These are phyloP conservation scores for Pleurotus pulmonarius DNA, from an alignment of 768 basidiomycete species.

Conservation along the genomic window DNA sequence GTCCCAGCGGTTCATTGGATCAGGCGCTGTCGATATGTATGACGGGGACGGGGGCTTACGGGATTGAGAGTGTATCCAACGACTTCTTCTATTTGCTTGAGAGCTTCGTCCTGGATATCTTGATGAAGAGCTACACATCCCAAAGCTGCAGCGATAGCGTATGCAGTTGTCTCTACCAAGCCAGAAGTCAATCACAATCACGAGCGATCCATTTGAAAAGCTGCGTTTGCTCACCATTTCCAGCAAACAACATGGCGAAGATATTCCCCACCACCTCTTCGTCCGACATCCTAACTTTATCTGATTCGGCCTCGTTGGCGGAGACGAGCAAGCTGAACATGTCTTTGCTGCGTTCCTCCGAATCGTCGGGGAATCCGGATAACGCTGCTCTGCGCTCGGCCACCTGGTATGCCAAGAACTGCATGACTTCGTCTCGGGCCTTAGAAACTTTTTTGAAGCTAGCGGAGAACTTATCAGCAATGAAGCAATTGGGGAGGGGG, in stretches of 20 bases:
- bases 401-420: slow-evolving; percentile 36
- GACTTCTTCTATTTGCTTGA: slow-evolving; percentile 37
- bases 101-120: slow-evolving; percentile 44
- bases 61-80: slow-evolving; percentile 31
- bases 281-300: slow-evolving; percentile 35
- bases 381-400: slow-evolving; percentile 28
- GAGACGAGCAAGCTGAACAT: slow-evolving; percentile 40
- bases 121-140: slow-evolving; percentile 41
- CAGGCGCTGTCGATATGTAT: neutral
- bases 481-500: too few species aligned
- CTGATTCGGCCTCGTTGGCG: slow-evolving; percentile 38
- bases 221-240: slow-evolving; percentile 38
- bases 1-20: neutral
- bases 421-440: slow-evolving; percentile 25
- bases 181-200: too few species aligned
- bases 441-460: slow-evolving; percentile 22
- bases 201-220: neutral
- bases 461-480: neutral
- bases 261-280: slow-evolving; percentile 48
- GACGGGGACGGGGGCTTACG: slow-evolving; percentile 14
- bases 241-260: slow-evolving; percentile 51
- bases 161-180: slow-evolving; percentile 44
- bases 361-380: slow-evolving; percentile 2
- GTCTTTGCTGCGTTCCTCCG: slow-evolving; percentile 17
- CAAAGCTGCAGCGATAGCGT: slow-evolving; percentile 42